A percentile compares a stretch with the other conserved stretches of the same genome.
Evolutionary conservation across 768 basidiomycete genomes (phyloP).

Genomic region (Kwoniella dejecticola): DNA sequence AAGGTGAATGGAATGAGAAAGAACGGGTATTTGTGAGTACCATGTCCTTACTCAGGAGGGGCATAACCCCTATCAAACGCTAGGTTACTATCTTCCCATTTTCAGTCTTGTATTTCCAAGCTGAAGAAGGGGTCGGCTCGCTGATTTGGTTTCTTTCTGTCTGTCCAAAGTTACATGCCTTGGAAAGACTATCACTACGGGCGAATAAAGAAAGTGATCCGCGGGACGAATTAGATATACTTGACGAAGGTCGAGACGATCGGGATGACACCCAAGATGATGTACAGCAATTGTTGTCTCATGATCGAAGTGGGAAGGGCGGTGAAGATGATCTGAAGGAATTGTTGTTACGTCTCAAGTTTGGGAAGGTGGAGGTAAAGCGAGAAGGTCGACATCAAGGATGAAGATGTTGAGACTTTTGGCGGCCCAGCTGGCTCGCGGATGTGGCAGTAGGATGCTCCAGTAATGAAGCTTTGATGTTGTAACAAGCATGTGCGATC

Average conservation of each 20-base stretch:
- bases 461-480: too few relatives aligned
- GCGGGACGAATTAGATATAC: background rate
- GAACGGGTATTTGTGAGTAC: conserved; percentile 46
- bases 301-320: background rate
- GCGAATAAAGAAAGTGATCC: conserved; percentile 1
- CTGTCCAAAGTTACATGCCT: conserved; percentile 28
- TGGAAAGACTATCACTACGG: conserved; percentile 38
- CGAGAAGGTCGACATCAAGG: background rate
- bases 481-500: too few relatives aligned
- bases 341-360: conserved; percentile 29
- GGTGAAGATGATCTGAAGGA: conserved; percentile 28
- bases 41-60: background rate
- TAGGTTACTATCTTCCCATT: too few relatives aligned
- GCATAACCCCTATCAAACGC: background rate
- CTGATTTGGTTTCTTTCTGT: conserved; percentile 5
- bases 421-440: too few relatives aligned
- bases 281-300: conserved; percentile 21
- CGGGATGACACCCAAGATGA: conserved; percentile 23
- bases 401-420: background rate
- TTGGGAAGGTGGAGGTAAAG: conserved; percentile 4
- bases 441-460: too few relatives aligned
- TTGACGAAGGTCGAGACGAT: conserved; percentile 4
- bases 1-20: conserved; percentile 39
- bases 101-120: background rate
- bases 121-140: background rate